phyloP scores from a whole-genome alignment of 176 grass and related monocot genomes.

The Musa beccarii region DNA sequence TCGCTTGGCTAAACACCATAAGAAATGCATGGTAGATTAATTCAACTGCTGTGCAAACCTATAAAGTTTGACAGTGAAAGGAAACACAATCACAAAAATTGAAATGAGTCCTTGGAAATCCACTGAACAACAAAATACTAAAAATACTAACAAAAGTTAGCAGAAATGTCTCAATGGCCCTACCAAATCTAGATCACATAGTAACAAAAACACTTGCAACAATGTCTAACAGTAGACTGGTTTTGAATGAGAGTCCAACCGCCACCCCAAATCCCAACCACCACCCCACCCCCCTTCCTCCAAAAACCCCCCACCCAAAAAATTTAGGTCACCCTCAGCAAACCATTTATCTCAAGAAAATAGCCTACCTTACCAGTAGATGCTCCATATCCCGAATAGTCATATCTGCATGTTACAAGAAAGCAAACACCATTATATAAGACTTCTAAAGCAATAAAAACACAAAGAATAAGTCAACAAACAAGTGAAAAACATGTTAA shows the following conservation, averaged over 20 bases:
- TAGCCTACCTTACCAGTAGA: conserved; percentile 62
- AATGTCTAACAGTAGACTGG: not conserved
- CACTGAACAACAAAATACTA: not conserved
- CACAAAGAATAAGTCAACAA: too few species aligned
- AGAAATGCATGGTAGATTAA: conserved; percentile 15
- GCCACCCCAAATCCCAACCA: not conserved
- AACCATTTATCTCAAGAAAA: not conserved
- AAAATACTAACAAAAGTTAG: not conserved
- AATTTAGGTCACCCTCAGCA: not conserved
- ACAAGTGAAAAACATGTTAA: too few species aligned
- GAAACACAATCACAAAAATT: not conserved
- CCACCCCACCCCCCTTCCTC: not conserved
- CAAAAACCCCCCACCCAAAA: not conserved
- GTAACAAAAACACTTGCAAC: not conserved
- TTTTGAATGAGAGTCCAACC: not conserved
- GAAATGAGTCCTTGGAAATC: not conserved
- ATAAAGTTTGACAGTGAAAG: not conserved
- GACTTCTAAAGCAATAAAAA: too few species aligned
- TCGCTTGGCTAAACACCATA: conserved; percentile 34
- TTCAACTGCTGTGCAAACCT: not conserved
- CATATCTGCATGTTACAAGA: conserved; percentile 58
- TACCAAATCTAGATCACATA: too few species aligned
- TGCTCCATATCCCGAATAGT: conserved; percentile 88
- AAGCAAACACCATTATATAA: not conserved
- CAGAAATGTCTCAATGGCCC: too few species aligned